A percentile compares a stretch with the other conserved stretches of the same genome.
phyloP scores from a whole-genome alignment of 2,329 filamentous ascomycete species.

The Parascedosporium putredinis region DNA sequence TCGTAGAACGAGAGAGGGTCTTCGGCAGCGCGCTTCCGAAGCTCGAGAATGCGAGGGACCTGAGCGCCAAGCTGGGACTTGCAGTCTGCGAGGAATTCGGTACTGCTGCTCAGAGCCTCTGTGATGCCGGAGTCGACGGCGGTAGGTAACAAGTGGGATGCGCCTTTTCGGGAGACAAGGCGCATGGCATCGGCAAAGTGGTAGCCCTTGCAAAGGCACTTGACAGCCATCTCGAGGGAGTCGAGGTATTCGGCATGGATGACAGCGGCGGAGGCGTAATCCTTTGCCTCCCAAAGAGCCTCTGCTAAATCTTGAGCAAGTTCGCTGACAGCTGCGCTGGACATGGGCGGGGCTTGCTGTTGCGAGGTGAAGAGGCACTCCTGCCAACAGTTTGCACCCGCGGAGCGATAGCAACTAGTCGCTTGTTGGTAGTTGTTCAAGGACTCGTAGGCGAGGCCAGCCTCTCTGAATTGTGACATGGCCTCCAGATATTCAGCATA shows the following conservation, averaged over 20 bases:
- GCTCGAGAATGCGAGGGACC: conserved; percentile 72
- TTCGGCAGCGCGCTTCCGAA: conserved; percentile 68
- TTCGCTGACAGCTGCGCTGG: conserved; percentile 46
- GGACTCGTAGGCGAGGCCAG: conserved; percentile 84
- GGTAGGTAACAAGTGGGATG: conserved; percentile 50
- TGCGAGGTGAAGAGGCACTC: conserved; percentile 77
- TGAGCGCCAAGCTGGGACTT: conserved; percentile 75
- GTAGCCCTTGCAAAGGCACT: conserved; percentile 77
- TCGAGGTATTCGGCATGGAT: conserved; percentile 74
- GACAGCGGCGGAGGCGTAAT: conserved; percentile 68
- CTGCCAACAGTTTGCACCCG: conserved; percentile 70
- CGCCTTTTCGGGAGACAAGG: conserved; percentile 51
- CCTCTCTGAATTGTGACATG: conserved; percentile 70
- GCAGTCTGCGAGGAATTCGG: conserved; percentile 90
- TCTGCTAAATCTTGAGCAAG: conserved; percentile 70
- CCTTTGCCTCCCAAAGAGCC: conserved; percentile 71
- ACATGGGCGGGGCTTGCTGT: conserved; percentile 51
- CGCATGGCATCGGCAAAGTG: conserved; percentile 85
- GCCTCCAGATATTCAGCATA: conserved; percentile 72
- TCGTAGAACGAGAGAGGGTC: conserved; percentile 88
- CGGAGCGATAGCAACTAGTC: conserved; percentile 72
- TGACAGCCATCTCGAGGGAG: conserved; percentile 59
- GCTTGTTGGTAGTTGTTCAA: conserved; percentile 64
- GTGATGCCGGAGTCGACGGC: conserved; percentile 70
- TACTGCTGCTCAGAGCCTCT: conserved; percentile 71